phyloP scores from a whole-genome alignment of 331 rosid genomes.

The Erythrophleum ivorense region DNA sequence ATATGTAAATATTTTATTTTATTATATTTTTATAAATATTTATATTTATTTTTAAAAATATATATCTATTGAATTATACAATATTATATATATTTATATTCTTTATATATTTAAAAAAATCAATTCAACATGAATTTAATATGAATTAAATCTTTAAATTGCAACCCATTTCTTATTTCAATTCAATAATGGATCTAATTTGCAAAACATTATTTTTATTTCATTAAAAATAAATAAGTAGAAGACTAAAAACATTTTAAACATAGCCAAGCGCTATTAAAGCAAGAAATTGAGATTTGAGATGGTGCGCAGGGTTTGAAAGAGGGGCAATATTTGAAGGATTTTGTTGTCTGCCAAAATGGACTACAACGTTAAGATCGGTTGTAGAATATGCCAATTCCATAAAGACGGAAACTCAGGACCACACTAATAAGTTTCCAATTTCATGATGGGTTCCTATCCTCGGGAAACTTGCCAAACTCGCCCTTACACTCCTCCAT shows the following conservation, averaged over 20 bases:
- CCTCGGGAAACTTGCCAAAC: conserved; percentile 17
- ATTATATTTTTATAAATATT: no score
- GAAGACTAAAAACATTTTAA: not conserved
- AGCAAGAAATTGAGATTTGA: no score
- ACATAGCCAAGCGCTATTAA: not conserved
- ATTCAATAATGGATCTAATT: no score
- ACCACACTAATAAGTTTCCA: not conserved
- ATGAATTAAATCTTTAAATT: no score
- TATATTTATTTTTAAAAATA: no score
- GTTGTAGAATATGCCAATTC: not conserved
- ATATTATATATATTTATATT: no score
- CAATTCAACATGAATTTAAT: no score
- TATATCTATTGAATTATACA: no score
- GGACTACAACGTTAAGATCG: not conserved
- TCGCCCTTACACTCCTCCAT: not conserved
- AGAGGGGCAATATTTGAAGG: not conserved
- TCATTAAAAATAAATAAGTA: not conserved
- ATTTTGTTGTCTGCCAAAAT: not conserved
- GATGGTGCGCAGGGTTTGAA: not conserved
- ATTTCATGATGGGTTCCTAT: not conserved
- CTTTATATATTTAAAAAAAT: no score
- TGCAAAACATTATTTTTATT: no score
- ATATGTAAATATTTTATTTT: no score
- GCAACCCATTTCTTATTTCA: no score
- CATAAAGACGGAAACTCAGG: conserved; percentile 3